Conservation (phyloP, 108 stramenopile genomes). For the Fistulifera pelliculosa region DNA sequence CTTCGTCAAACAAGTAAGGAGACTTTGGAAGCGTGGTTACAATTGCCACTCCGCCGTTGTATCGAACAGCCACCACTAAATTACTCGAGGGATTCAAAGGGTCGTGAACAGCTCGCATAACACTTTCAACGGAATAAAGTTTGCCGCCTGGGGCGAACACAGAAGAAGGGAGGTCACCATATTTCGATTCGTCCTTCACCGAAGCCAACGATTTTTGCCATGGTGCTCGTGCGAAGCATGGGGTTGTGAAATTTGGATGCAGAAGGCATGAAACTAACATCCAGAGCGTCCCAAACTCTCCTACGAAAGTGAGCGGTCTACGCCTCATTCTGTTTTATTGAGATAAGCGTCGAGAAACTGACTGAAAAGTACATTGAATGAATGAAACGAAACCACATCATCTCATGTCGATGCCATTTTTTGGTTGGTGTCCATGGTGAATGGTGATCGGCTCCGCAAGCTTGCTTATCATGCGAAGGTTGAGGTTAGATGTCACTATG, state of each 20-base stretch:
- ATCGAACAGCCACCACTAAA: constrained; percentile 39
- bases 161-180: constrained; percentile 42
- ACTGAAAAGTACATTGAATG: no score
- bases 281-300: no score
- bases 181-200: constrained; percentile 19
- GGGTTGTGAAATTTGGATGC: not conserved
- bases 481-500: no score
- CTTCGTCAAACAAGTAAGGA: constrained; percentile 1
- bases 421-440: no score
- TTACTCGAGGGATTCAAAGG: constrained; percentile 23
- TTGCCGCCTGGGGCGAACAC: constrained; percentile 73
- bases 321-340: no score
- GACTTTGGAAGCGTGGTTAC: constrained; percentile 32
- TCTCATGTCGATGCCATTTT: no score
- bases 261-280: not conserved
- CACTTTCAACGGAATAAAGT: constrained; percentile 50
- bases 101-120: constrained; percentile 8
- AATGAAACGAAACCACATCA: no score
- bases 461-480: no score
- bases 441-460: no score
- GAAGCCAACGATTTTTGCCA: not conserved
- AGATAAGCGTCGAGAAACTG: no score
- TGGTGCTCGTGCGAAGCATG: not conserved
- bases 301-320: no score
- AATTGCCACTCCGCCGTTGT: constrained; percentile 45